phyloP scores from a whole-genome alignment of 2,329 filamentous ascomycete species.

The Aureobasidium sp. region DNA sequence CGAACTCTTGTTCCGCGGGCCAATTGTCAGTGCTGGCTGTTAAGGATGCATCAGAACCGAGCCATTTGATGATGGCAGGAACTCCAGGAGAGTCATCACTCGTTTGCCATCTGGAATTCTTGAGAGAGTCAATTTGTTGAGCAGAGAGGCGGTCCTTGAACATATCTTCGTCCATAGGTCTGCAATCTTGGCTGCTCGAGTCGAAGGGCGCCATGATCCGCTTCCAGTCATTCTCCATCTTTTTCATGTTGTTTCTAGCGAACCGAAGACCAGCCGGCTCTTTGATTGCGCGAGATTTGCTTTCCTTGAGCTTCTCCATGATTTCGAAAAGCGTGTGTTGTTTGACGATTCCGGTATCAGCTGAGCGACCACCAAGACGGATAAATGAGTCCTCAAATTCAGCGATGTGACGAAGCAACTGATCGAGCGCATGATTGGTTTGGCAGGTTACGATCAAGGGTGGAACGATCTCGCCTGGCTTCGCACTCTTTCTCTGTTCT shows the following conservation, averaged over 20 bases:
- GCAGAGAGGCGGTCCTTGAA: not conserved
- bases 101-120: not conserved
- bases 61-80: conserved; percentile 7
- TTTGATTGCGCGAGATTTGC: not conserved
- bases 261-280: not conserved
- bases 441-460: conserved; percentile 77
- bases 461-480: conserved; percentile 40
- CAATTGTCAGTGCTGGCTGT: not conserved
- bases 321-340: conserved; percentile 60
- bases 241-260: not conserved
- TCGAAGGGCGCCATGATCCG: not conserved
- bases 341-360: conserved; percentile 55
- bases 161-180: not conserved
- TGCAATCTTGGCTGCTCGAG: not conserved
- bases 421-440: conserved; percentile 86
- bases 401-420: conserved; percentile 61
- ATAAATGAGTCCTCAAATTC: conserved; percentile 57
- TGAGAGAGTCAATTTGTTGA: not conserved
- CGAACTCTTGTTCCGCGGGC: conserved; percentile 27
- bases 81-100: not conserved
- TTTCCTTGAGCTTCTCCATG: conserved; percentile 1
- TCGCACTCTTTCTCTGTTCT: not conserved
- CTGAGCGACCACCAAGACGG: conserved; percentile 62
- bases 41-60: not conserved
- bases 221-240: conserved; percentile 3